Conservation (phyloP, 2,329 filamentous ascomycete genomes). For the Alternaria metachromatica region DNA sequence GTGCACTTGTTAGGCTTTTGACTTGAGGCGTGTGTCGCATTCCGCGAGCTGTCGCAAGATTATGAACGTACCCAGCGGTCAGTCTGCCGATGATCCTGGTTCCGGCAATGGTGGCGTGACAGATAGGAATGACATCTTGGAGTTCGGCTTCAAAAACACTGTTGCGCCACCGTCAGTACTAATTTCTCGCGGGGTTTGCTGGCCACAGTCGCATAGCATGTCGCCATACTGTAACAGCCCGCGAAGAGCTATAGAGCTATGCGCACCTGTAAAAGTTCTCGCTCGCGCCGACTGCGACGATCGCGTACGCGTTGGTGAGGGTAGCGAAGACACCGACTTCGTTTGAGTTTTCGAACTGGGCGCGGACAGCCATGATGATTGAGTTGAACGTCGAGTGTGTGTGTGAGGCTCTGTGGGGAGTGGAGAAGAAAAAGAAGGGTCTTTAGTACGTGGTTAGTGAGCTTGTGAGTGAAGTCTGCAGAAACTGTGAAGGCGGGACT, state of each 20-base stretch:
- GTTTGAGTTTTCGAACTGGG: slow-evolving; percentile 86
- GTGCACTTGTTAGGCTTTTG: slow-evolving; percentile 3
- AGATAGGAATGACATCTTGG: slow-evolving; percentile 96
- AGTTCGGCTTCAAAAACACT: slow-evolving; percentile 97
- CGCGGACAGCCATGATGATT: slow-evolving; percentile 59
- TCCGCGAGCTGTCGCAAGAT: neutral
- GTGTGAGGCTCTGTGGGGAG: neutral
- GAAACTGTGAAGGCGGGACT: slow-evolving; percentile 32
- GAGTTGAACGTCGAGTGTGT: slow-evolving; percentile 1
- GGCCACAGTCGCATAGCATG: neutral
- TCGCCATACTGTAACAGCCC: neutral
- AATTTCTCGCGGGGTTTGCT: neutral
- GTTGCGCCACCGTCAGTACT: slow-evolving; percentile 27
- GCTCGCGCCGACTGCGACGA: slow-evolving; percentile 91
- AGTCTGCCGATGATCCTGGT: slow-evolving; percentile 95
- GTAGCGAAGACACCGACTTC: slow-evolving; percentile 96
- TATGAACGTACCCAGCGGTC: slow-evolving; percentile 76
- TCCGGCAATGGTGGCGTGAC: slow-evolving; percentile 93
- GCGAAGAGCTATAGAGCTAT: neutral
- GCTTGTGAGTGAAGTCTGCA: slow-evolving; percentile 21
- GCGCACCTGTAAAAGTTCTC: slow-evolving; percentile 95
- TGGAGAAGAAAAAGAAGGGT: neutral
- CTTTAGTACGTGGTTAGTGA: slow-evolving; percentile 2
- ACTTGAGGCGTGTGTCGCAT: neutral
- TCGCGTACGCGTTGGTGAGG: slow-evolving; percentile 95